These are phyloP conservation scores for Dactylellina parvicollis DNA, from an alignment of 2,329 filamentous ascomycete genomes.

Conservation along the genomic window DNA sequence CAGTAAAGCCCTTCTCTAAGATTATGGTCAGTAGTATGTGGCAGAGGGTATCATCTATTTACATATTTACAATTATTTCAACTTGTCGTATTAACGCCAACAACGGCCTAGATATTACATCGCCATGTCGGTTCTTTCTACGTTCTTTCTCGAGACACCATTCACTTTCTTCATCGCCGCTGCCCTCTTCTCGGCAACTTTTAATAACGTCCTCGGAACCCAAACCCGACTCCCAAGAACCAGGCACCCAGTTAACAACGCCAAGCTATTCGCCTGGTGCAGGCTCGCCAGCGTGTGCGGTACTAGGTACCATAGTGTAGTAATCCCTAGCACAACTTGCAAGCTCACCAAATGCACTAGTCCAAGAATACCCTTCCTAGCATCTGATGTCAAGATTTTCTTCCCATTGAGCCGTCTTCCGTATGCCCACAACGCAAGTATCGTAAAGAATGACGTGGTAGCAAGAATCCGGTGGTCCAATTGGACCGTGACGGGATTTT, in stretches of 20 bases:
- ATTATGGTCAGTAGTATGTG: slow-evolving; percentile 27
- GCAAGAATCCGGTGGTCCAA: slow-evolving; percentile 94
- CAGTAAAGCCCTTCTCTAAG: no score
- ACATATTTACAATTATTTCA: slow-evolving; percentile 17
- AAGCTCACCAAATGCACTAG: slow-evolving; percentile 82
- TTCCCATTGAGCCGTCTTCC: slow-evolving; percentile 21
- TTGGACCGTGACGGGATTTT: slow-evolving; percentile 95
- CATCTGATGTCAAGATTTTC: slow-evolving; percentile 61
- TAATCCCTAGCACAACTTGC: slow-evolving; percentile 87
- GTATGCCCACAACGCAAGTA: slow-evolving; percentile 83
- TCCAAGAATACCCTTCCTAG: slow-evolving; percentile 76
- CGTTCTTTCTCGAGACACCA: neutral
- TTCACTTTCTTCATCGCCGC: slow-evolving; percentile 11
- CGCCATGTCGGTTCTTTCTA: slow-evolving; percentile 15
- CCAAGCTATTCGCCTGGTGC: slow-evolving; percentile 90
- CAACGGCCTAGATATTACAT: slow-evolving; percentile 30
- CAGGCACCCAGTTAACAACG: slow-evolving; percentile 81
- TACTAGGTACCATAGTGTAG: slow-evolving; percentile 91
- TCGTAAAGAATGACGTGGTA: slow-evolving; percentile 83
- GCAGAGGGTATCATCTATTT: slow-evolving; percentile 52
- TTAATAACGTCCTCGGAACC: slow-evolving; percentile 73
- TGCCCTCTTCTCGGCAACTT: slow-evolving; percentile 64
- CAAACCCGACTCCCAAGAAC: slow-evolving; percentile 81
- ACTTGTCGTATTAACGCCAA: no score
- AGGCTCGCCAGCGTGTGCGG: slow-evolving; percentile 86